phyloP scores from a whole-genome alignment of 1,139 yeast species.

The Blastobotrys capitulatus region DNA sequence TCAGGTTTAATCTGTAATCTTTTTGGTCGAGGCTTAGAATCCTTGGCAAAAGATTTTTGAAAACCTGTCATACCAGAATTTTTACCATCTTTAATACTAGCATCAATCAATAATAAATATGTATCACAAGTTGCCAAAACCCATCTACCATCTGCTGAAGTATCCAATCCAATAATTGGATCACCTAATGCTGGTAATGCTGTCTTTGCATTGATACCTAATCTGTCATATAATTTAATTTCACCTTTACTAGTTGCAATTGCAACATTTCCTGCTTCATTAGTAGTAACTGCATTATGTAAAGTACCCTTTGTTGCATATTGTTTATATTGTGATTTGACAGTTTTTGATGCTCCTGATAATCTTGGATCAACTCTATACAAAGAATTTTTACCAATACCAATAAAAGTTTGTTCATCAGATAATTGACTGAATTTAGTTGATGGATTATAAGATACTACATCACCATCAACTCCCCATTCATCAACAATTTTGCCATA shows the following conservation, averaged over 20 bases:
- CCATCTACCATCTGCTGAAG: slow-evolving; percentile 79
- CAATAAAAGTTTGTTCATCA: slow-evolving; percentile 66
- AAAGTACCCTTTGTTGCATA: slow-evolving; percentile 47
- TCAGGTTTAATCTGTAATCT: slow-evolving; percentile 66
- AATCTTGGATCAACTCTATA: slow-evolving; percentile 79
- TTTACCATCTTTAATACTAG: slow-evolving; percentile 54
- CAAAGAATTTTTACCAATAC: slow-evolving; percentile 57
- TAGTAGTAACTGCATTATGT: slow-evolving; percentile 63
- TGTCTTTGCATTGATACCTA: slow-evolving; percentile 74
- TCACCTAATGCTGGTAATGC: slow-evolving; percentile 80
- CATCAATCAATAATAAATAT: slow-evolving; percentile 64
- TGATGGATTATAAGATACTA: slow-evolving; percentile 61
- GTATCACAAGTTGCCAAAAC: slow-evolving; percentile 71
- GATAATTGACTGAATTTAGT: slow-evolving; percentile 69
- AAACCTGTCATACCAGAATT: slow-evolving; percentile 62
- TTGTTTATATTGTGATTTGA: slow-evolving; percentile 49
- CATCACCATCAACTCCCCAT: slow-evolving; percentile 49
- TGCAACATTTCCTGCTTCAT: slow-evolving; percentile 68
- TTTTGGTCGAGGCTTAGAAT: slow-evolving; percentile 63
- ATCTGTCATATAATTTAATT: slow-evolving; percentile 60
- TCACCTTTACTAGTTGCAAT: slow-evolving; percentile 74
- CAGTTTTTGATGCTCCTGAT: slow-evolving; percentile 49
- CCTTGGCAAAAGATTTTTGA: slow-evolving; percentile 56
- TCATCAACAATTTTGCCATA: slow-evolving; percentile 79
- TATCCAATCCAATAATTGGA: slow-evolving; percentile 57